Conservation (phyloP, 768 basidiomycete genomes). For the Russula sp. region DNA sequence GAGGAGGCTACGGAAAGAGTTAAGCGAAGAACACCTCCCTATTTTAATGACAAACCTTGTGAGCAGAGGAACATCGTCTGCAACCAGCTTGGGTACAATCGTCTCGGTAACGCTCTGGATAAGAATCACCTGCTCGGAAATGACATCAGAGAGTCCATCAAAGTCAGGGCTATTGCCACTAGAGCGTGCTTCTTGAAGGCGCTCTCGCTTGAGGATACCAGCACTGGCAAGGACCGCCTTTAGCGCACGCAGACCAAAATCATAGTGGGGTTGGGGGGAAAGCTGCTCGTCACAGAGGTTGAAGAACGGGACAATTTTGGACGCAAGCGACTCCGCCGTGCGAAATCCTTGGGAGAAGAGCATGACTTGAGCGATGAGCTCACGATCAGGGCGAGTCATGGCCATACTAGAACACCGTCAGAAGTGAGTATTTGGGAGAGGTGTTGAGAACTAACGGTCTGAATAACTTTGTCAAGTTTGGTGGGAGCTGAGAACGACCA, state of each 20-base stretch:
- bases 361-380: slow-evolving; percentile 99
- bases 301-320: slow-evolving; percentile 99
- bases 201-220: slow-evolving; percentile 93
- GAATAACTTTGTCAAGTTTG: slow-evolving; percentile 88
- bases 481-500: slow-evolving; percentile 85
- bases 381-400: slow-evolving; percentile 97
- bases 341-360: slow-evolving; percentile 99
- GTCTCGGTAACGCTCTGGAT: slow-evolving; percentile 99
- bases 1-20: slow-evolving; percentile 52
- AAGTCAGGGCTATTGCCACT: slow-evolving; percentile 36
- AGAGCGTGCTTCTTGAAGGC: slow-evolving; percentile 44
- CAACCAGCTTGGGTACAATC: slow-evolving; percentile 95
- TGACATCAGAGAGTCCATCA: slow-evolving; percentile 55
- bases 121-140: slow-evolving; percentile 91
- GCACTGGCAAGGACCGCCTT: slow-evolving; percentile 96
- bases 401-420: slow-evolving; percentile 62
- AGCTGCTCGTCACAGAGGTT: slow-evolving; percentile 97
- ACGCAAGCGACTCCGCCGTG: slow-evolving; percentile 93
- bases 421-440: neutral
- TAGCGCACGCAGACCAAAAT: slow-evolving; percentile 95
- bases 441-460: slow-evolving; percentile 57
- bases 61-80: slow-evolving; percentile 91
- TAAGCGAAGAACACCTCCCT: slow-evolving; percentile 9
- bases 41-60: slow-evolving; percentile 53
- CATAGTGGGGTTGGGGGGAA: slow-evolving; percentile 96